Base-by-base conservation (phyloP, 2,329 filamentous ascomycete species). In the Teratosphaeria nubilosa region DNA sequence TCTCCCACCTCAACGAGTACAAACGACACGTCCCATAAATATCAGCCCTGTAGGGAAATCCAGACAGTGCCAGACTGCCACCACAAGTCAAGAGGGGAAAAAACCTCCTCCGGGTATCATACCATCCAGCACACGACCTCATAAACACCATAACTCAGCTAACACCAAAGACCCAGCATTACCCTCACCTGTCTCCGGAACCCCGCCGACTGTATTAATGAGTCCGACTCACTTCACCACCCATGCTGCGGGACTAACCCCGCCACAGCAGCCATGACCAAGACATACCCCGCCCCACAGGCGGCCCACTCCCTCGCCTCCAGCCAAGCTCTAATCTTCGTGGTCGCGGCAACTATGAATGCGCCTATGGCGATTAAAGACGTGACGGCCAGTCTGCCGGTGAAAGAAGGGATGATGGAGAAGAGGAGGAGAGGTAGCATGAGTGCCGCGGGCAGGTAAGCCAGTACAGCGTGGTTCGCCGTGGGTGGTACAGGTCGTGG, bases 391-490 rank as follows among this genome's bases (percentile, higher is more conserved):
- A 77, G 60, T 27, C 76, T 65, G 27, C 73, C 75, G 1, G 73
- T 64, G 22, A 77, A 56, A 9, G 71, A 73, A 14, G 75, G 73
- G 16, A 77, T 72, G n/a, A 76, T 67, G 16, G 72, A 68, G 62
- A 75, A 77, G 14, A 73, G 69, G 52, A 77, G 64, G 16, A 77
- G 70, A 55, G 75, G 75, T 9, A 76, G 60, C 30, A 75, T 67
- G 30, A 75, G 66, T 5, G 71, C 65, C 51, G 76, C 60, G 7
- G 74, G 72, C 6, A 76, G 65, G 61, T 69, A 72, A 13, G 61
- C 60, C 10, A 63, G 24, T 6, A 61, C 54, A 3, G 63, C 51
- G 16, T 57, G 54, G 27, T 58, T 56, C n/a, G 37, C 51, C 31
- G 27, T 20, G n/a, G n/a, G n/a, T n/a, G 37, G 10, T 25, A n/a